These are phyloP conservation scores for Didymella pomorum DNA, from an alignment of 2,329 filamentous ascomycete genomes.

Conservation along the genomic window DNA sequence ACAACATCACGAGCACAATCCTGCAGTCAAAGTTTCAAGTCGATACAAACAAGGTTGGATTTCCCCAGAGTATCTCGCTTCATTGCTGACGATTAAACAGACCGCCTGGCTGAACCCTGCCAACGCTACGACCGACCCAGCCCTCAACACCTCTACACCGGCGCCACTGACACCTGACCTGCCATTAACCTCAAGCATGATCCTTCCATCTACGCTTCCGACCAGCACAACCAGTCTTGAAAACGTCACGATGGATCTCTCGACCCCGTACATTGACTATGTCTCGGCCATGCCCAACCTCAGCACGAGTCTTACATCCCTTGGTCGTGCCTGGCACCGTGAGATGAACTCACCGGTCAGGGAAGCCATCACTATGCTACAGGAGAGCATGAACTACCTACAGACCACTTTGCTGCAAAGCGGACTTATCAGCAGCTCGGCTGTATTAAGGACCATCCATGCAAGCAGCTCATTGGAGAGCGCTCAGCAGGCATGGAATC, in stretches of 20 bases:
- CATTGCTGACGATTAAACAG: constrained; percentile 18
- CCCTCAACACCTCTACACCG: constrained; percentile 19
- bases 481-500: constrained; percentile 44
- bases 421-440: constrained; percentile 35
- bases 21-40: constrained; percentile 43
- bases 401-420: constrained; percentile 39
- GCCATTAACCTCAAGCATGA: constrained; percentile 28
- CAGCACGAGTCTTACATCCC: constrained; percentile 38
- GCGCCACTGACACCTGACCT: constrained; percentile 25
- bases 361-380: constrained; percentile 40
- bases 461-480: constrained; percentile 44
- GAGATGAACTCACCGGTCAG: constrained; percentile 50
- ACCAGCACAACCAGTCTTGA: constrained; percentile 23
- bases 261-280: constrained; percentile 42
- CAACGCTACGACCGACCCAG: constrained; percentile 7
- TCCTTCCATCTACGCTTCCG: constrained; percentile 22
- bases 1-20: constrained; percentile 45
- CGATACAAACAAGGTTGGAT: constrained; percentile 40
- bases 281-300: constrained; percentile 39
- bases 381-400: constrained; percentile 42
- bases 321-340: constrained; percentile 47
- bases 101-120: constrained; percentile 30
- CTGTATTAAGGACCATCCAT: constrained; percentile 48
- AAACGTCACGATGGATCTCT: constrained; percentile 31
- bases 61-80: not conserved